These are phyloP conservation scores for Metrosideros polymorpha DNA, from an alignment of 441 rosid species.

Conservation along the genomic window DNA sequence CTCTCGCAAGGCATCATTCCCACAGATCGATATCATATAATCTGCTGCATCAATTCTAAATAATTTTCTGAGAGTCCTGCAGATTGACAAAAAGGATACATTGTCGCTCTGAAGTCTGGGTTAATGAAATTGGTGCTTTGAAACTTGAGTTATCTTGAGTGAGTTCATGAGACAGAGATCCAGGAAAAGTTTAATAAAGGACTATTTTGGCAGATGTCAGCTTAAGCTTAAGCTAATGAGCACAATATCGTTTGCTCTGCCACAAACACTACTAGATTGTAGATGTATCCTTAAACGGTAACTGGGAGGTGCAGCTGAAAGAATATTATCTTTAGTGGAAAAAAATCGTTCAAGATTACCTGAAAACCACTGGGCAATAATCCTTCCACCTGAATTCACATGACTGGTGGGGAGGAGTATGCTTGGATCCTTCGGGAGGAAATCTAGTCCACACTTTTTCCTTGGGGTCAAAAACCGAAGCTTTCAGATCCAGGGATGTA, in stretches of 20 bases:
- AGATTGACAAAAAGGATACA: neutral
- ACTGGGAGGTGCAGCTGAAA: neutral
- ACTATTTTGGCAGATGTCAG: neutral
- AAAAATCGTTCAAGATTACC: neutral
- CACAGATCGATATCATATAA: neutral
- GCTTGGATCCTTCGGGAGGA: constrained; percentile 12
- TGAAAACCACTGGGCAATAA: constrained; percentile 1
- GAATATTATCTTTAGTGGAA: neutral
- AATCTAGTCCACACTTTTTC: constrained; percentile 16
- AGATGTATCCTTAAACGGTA: neutral
- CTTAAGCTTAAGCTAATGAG: neutral
- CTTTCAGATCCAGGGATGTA: neutral
- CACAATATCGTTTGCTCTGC: neutral
- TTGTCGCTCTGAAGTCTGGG: neutral
- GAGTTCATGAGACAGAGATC: neutral
- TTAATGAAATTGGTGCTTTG: neutral
- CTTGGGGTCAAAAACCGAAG: constrained; percentile 7
- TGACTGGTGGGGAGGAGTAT: constrained; percentile 9
- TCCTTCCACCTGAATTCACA: constrained; percentile 2
- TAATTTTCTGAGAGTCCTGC: neutral
- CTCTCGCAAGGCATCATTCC: constrained; percentile 1
- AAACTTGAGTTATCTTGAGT: neutral
- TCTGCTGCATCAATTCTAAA: neutral
- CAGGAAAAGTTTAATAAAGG: neutral
- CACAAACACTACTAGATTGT: neutral